phyloP scores from a whole-genome alignment of 352 stramenopile genomes.

The Pythium coloratum region DNA sequence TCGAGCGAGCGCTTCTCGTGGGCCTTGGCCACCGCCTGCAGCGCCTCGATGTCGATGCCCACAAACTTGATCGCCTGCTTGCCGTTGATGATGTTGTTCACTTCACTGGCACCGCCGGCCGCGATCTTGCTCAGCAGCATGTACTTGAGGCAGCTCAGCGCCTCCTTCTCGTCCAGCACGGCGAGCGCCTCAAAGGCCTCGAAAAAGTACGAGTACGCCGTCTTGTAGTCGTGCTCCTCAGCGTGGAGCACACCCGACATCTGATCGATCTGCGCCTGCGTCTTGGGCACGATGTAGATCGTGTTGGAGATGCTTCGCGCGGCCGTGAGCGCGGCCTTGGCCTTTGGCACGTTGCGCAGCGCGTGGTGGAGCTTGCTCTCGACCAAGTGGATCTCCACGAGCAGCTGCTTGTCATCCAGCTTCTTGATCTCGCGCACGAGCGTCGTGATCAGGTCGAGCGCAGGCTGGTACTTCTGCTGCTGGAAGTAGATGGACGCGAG shows the following conservation, averaged over 20 bases:
- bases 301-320: slow-evolving; percentile 97
- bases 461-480: slow-evolving; percentile 90
- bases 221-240: slow-evolving; percentile 99
- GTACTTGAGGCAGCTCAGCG: slow-evolving; percentile 95
- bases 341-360: slow-evolving; percentile 96
- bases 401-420: slow-evolving; percentile 99
- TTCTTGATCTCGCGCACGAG: slow-evolving; percentile 98
- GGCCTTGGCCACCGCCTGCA: slow-evolving; percentile 95
- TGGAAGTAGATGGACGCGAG: slow-evolving; percentile 92
- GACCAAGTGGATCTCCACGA: slow-evolving; percentile 98
- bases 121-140: slow-evolving; percentile 98
- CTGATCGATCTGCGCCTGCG: slow-evolving; percentile 95
- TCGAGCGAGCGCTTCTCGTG: slow-evolving; percentile 95
- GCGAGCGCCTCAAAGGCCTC: slow-evolving; percentile 97
- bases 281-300: slow-evolving; percentile 96
- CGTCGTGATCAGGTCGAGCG: slow-evolving; percentile 93
- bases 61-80: slow-evolving; percentile 98
- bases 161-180: slow-evolving; percentile 85
- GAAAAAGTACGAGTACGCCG: slow-evolving; percentile 99
- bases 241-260: slow-evolving; percentile 97
- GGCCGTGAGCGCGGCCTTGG: slow-evolving; percentile 95
- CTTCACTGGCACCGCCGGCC: slow-evolving; percentile 89
- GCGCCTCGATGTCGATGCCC: slow-evolving; percentile 94
- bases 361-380: slow-evolving; percentile 98
- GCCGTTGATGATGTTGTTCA: slow-evolving; percentile 94